A percentile compares a stretch with the other conserved stretches of the same genome.
Conservation (phyloP, 495 filamentous ascomycete species). For the Penicillium herquei region DNA sequence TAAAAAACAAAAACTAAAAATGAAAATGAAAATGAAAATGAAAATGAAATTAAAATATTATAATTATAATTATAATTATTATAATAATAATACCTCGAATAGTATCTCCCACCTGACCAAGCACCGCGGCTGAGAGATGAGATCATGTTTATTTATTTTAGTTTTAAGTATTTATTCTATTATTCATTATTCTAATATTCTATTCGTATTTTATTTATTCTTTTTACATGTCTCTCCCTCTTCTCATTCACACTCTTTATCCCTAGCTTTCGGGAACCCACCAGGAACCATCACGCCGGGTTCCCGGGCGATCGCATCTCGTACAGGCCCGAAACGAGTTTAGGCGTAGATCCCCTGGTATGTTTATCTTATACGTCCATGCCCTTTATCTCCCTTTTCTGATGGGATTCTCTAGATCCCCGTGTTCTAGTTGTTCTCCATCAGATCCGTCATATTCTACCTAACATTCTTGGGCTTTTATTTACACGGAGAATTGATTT, state of each 20-base stretch:
- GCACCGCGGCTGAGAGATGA: background rate
- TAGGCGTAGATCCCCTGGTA: slow-evolving; percentile 30
- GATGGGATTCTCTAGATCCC: background rate
- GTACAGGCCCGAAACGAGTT: slow-evolving; percentile 20
- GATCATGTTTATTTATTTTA: too few species aligned
- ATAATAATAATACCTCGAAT: background rate
- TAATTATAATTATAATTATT: background rate
- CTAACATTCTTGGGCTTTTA: background rate
- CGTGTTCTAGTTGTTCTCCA: background rate
- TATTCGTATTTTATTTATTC: background rate
- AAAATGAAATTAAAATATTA: slow-evolving; percentile 1
- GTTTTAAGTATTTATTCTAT: too few species aligned
- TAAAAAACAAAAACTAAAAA: slow-evolving; percentile 6
- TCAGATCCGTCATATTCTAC: slow-evolving; percentile 21
- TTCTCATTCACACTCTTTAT: background rate
- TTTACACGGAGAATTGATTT: background rate
- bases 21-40: slow-evolving; percentile 2
- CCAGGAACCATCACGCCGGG: slow-evolving; percentile 27
- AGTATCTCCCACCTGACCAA: background rate
- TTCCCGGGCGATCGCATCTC: slow-evolving; percentile 25
- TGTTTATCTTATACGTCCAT: slow-evolving; percentile 14
- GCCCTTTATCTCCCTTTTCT: slow-evolving; percentile 6
- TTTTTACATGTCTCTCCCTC: background rate
- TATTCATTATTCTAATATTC: too few species aligned
- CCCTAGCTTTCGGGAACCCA: slow-evolving; percentile 15